A percentile compares a stretch with the other conserved stretches of the same genome.
These are phyloP conservation scores for Celoporthe dispersa DNA, from an alignment of 2,329 filamentous ascomycete species.

Conservation along the genomic window DNA sequence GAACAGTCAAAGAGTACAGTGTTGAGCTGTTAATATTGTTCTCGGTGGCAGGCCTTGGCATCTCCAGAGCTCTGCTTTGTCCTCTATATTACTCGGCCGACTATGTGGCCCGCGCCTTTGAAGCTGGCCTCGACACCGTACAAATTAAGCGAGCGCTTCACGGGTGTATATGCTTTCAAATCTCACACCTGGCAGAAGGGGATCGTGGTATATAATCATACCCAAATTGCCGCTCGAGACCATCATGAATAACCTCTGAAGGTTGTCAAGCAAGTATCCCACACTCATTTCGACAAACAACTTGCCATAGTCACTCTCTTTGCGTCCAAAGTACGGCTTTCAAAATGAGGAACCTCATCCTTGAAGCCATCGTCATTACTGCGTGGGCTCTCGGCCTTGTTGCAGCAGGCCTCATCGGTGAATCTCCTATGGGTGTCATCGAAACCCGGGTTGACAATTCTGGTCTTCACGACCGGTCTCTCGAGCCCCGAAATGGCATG, in stretches of 20 bases:
- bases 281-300: neutral
- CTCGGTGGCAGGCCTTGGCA: neutral
- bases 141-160: neutral
- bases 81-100: neutral
- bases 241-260: neutral
- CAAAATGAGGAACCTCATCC: neutral
- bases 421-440: neutral
- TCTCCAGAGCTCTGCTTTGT: neutral
- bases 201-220: neutral
- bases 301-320: slow-evolving; percentile 7
- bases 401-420: neutral
- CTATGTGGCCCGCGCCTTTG: slow-evolving; percentile 2
- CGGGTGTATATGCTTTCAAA: neutral
- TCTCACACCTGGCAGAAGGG: neutral
- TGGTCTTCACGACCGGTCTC: neutral
- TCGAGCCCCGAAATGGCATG: slow-evolving; percentile 9
- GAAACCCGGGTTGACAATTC: neutral
- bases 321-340: neutral
- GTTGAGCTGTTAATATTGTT: neutral
- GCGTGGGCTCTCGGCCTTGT: neutral
- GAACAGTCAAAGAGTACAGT: neutral
- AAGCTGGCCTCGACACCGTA: neutral
- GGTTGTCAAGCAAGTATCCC: neutral
- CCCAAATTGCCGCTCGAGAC: neutral
- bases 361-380: neutral